Percentiles rank a stretch among this genome's conserved stretches.
These are phyloP conservation scores for Cyberlindnera samutprakarnensis DNA, from an alignment of 805 yeast species.

Conservation along the genomic window DNA sequence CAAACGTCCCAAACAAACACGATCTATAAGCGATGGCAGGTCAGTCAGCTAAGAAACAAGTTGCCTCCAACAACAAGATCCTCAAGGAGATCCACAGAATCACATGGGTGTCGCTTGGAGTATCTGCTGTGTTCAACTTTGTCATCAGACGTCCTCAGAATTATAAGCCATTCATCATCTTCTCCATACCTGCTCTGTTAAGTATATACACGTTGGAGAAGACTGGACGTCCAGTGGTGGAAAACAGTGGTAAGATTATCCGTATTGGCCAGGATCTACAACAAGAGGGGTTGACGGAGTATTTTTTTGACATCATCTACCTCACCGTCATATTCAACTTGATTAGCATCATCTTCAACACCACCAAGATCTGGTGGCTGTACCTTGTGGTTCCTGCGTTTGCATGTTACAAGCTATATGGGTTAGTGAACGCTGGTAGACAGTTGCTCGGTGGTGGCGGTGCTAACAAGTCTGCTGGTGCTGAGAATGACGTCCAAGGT, in stretches of 20 bases:
- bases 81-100: conserved; percentile 32
- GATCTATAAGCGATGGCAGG: no score
- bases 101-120: conserved; percentile 20
- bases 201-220: conserved; percentile 38
- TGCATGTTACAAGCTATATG: conserved; percentile 36
- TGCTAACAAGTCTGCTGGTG: background rate
- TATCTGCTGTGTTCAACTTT: conserved; percentile 24
- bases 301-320: conserved; percentile 48
- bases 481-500: conserved; percentile 1
- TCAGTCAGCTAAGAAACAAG: conserved; percentile 47
- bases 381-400: conserved; percentile 37
- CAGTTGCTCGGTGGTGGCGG: conserved; percentile 19
- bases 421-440: conserved; percentile 23
- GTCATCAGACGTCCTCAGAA: conserved; percentile 30
- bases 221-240: conserved; percentile 42
- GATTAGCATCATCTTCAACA: conserved; percentile 35
- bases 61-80: conserved; percentile 30
- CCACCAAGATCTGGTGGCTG: conserved; percentile 39
- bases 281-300: conserved; percentile 44
- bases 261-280: conserved; percentile 41
- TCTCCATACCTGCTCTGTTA: conserved; percentile 27
- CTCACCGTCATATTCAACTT: conserved; percentile 42
- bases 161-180: conserved; percentile 20
- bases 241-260: conserved; percentile 27
- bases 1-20: no score